A percentile compares a stretch with the other conserved stretches of the same genome.
Conservation (phyloP, 2,329 filamentous ascomycete genomes). For the Sporothrix pseudoabietina region DNA sequence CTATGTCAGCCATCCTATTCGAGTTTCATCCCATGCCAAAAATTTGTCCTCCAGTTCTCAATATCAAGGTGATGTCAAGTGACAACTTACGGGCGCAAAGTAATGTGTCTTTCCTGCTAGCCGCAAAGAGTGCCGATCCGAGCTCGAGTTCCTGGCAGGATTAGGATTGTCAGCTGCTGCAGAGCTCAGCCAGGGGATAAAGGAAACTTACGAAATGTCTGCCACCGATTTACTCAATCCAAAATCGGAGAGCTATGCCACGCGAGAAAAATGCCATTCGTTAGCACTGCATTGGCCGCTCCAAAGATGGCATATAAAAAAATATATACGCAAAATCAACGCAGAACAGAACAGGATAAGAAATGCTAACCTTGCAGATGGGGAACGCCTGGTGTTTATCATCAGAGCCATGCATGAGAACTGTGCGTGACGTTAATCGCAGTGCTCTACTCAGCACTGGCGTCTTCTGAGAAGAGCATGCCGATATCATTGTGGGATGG, state of each 20-base stretch:
- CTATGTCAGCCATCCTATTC: background rate
- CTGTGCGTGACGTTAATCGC: background rate
- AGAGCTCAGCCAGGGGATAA: background rate
- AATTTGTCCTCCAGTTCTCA: too few species aligned
- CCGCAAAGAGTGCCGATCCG: background rate
- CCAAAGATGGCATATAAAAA: too few species aligned
- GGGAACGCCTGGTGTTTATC: conserved; percentile 23
- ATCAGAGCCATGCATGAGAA: conserved; percentile 10
- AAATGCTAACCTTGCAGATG: conserved; percentile 23
- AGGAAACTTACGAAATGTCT: background rate
- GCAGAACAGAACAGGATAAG: background rate
- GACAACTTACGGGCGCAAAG: background rate
- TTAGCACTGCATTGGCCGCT: background rate
- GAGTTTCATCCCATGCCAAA: too few species aligned
- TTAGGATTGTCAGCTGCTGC: background rate
- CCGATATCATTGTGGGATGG: background rate
- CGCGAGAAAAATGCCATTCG: background rate
- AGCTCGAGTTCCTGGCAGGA: background rate
- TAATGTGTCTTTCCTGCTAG: background rate
- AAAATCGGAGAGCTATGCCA: background rate
- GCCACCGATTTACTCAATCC: background rate
- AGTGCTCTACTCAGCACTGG: background rate
- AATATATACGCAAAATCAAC: too few species aligned
- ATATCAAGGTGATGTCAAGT: background rate
- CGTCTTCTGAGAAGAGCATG: too few species aligned